Evolutionary conservation across 1,139 yeast species (phyloP), one percentile per base, ranked within the genome.

Genomic region (Hansenula lynferdii): DNA sequence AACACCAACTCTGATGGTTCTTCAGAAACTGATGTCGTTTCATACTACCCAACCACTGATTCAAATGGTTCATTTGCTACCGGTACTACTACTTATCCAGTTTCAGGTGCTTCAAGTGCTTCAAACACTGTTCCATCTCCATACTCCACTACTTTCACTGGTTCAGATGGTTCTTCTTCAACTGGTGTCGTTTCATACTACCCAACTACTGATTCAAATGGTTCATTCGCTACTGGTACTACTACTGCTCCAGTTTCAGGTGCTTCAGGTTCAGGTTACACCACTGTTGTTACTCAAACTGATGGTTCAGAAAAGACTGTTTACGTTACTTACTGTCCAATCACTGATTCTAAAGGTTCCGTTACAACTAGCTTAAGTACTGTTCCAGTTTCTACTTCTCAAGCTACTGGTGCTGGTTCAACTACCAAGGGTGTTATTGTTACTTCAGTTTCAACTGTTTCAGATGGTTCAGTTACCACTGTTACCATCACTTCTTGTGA

Each of bases 281-380:
- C 26, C 39, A 58, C 66, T 35, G 55, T 60, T 28, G 56, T 58
- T 38, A 65, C 72, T 34, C 54, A 59, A 20, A 58, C 62, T 26
- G 29, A 27, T 16, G 29, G 29, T 27, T 11, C n/a, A 10, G 20
- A 5, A 6, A 10, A 7, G 5, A 27, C 29, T 9, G 17, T 6
- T 7, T 27, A 27, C 17, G 17, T 20, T 7, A 27, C 29, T 16
- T 27, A 27, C 20, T 27, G 29, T 28, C 31, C 22, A 21, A n/a
- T n/a, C n/a, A n/a, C n/a, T n/a, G n/a, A n/a, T n/a, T n/a, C n/a
- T n/a, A n/a, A n/a, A n/a, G n/a, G n/a, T n/a, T n/a, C n/a, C n/a
- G n/a, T n/a, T n/a, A n/a, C n/a, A n/a, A n/a, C n/a, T n/a, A n/a
- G n/a, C n/a, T n/a, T n/a, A n/a, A n/a, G n/a, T n/a, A n/a, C n/a